These are phyloP conservation scores for Besnoitia besnoiti DNA, from an alignment of 169 alveolate species.

Conservation along the genomic window DNA sequence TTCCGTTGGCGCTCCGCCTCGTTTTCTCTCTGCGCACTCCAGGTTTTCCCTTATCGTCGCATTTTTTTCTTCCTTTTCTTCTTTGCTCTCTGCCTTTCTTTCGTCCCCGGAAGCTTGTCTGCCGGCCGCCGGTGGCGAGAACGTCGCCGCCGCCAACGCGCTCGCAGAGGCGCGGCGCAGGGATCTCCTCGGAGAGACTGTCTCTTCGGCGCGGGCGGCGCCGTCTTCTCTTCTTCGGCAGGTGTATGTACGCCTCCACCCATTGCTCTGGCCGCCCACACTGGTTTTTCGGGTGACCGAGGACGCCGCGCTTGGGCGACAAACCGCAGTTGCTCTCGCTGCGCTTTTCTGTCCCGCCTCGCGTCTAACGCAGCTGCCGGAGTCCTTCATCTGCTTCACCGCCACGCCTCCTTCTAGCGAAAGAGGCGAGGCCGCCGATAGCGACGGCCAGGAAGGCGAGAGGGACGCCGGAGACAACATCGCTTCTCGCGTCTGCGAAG, in stretches of 20 bases:
- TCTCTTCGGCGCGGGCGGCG: not conserved
- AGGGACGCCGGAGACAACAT: not conserved
- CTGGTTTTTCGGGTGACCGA: not conserved
- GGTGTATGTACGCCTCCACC: slow-evolving; percentile 29
- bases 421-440: not conserved
- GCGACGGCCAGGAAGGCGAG: not conserved
- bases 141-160: not conserved
- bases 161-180: not conserved
- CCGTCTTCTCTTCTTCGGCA: not conserved
- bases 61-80: not conserved
- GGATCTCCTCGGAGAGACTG: not conserved
- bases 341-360: not conserved
- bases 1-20: slow-evolving; percentile 19
- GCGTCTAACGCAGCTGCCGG: not conserved
- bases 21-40: not conserved
- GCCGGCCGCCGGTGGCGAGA: not conserved
- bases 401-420: no score
- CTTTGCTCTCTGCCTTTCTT: not conserved
- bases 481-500: not conserved
- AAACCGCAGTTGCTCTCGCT: not conserved
- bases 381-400: not conserved
- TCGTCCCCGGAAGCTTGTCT: not conserved
- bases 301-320: not conserved
- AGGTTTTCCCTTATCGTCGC: not conserved
- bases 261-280: slow-evolving; percentile 3